Base-by-base conservation (phyloP, 345 rosid species). In the Acer negundo region DNA sequence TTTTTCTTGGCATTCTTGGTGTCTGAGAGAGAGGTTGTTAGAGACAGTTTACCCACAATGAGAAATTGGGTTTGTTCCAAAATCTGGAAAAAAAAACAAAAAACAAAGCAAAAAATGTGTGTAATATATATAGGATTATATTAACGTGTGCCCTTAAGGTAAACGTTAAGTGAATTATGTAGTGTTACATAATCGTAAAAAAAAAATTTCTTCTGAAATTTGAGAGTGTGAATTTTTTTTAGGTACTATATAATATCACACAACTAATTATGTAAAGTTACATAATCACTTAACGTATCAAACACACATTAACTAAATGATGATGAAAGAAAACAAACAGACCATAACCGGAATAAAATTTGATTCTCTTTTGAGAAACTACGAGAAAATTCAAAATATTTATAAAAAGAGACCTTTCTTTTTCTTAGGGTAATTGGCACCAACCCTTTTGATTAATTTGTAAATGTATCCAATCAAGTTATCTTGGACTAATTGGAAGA, bases 41-140 rank as follows among this genome's bases (percentile, higher is more conserved):
- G 82, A 75, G 83, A 67, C 67, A 73, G 92, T 80, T 81, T 71
- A 89, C 35, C 92, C 70, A 20, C 78, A 74, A 17, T 56, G 82
- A 75, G 86, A 87, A 87, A 81, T 68, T 22, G 42, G 70, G 79
- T 51, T 66, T 67, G 28, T 15, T 70, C n/a, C 10, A 24, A 78
- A 80, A 22, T 28, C 9, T 26, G 55, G 63, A 53, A 38, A 61
- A 65, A 6, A 1, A 24, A 24, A 24, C n/a, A 24, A 24, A 24
- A 24, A 0, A 26, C 46, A 42, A 42, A 7, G 10, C 10, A 42
- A 42, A 42, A 35, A 4, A 35, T 35, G 38, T 35, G 35, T 0
- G 35, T 4, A 35, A 35, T 35, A 31, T 31, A 31, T 31, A 31
- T 31, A 31, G 6, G 38, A 4, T 35, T 35, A 35, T 5, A 6